Base-by-base conservation (phyloP, 1,139 yeast species). In the Casaregolazyma lundiana region DNA sequence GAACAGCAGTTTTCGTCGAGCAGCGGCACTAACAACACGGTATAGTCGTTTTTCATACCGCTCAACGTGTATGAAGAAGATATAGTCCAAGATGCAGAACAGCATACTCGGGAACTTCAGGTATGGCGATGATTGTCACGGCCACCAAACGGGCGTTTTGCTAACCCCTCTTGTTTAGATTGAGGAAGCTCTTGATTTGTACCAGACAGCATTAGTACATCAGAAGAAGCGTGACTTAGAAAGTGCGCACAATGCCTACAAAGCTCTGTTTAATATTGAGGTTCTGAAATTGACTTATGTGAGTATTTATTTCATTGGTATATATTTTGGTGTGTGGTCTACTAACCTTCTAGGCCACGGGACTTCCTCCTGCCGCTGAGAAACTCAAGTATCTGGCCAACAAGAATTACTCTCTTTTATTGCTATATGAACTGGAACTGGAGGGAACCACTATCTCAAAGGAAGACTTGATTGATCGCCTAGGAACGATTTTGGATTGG, bases 81-180 rank as follows among this genome's bases (percentile, higher is more conserved):
- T 41, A 67, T 76, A 8, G 77, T 74, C 45, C 69, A 77, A 41
- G 95, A 86, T 53, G 78, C 77, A 6, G 96, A 89, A 55, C 92
- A 88, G 54, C 95, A 89, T 58, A 84, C 97, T 1, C 69, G 96
- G 47, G 98, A 92, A 59, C 65, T 78, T n/a, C 83, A 73, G 61
- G 74, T 68, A 48, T 32, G 68, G 56, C 16, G 9, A 5, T 11
- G 6, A 18, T 13, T 13, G 41, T n/a, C 9, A 2, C n/a, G 17
- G 22, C 13, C 16, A 2, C 1, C 9, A 26, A 11, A 16, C 16
- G 7, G 35, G 2, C 9, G 30, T 4, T 24, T 19, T 21, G 35
- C 29, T 8, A 15, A 24, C 35, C 35, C 22, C 17, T 18, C 22
- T 15, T 20, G 36, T 18, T 15, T 80, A 88, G 70, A 81, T 92